These are phyloP conservation scores for Phlebiopsis flavidoalba DNA, from an alignment of 768 basidiomycete genomes.

Conservation along the genomic window DNA sequence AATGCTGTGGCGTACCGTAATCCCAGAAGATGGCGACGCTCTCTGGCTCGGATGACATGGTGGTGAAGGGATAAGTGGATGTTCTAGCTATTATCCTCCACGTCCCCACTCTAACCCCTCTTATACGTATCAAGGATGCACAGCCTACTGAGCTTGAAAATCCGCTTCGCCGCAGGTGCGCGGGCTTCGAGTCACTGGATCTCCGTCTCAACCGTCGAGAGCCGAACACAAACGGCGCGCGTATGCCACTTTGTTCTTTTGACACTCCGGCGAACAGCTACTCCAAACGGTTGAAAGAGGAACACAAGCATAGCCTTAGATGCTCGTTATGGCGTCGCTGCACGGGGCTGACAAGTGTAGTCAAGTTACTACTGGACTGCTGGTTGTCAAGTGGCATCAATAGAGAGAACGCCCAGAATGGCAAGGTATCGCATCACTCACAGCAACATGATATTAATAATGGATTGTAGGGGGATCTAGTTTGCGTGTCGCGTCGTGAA, in stretches of 20 bases:
- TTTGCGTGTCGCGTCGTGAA: no score
- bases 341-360: background rate
- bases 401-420: no score
- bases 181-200: background rate
- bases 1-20: constrained; percentile 19
- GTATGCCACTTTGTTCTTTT: background rate
- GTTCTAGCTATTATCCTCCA: background rate
- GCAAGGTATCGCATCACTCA: no score
- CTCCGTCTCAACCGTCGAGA: background rate
- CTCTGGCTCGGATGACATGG: constrained; percentile 3
- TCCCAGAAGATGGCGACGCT: constrained; percentile 37
- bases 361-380: no score
- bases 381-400: no score
- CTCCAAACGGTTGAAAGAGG: background rate
- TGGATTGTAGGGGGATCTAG: no score
- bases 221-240: background rate
- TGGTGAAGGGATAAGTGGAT: background rate
- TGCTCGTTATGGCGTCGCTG: background rate
- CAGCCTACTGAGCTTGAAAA: background rate
- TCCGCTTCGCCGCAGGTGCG: background rate
- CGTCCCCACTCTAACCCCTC: background rate
- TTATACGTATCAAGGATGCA: background rate
- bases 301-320: background rate
- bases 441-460: no score
- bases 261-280: no score